A percentile compares a stretch with the other conserved stretches of the same genome.
Conservation (phyloP, 2,329 filamentous ascomycete species). For the Trichoderma polysporum region DNA sequence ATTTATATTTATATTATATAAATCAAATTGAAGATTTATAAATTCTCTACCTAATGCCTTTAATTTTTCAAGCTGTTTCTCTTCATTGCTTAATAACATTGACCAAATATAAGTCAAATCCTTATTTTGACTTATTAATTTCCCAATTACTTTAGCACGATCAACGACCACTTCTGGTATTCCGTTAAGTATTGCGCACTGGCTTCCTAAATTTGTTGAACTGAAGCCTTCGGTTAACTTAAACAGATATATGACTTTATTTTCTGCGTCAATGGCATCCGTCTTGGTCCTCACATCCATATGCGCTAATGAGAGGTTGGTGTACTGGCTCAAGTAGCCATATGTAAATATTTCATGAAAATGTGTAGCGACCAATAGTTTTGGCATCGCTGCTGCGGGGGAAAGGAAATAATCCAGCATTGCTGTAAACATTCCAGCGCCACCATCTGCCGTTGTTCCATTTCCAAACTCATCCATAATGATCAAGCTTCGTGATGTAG, state of each 20-base stretch:
- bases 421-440: slow-evolving; percentile 58
- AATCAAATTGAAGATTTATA: neutral
- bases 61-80: neutral
- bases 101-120: slow-evolving; percentile 32
- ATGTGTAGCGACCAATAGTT: slow-evolving; percentile 62
- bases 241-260: slow-evolving; percentile 74
- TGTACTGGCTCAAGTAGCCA: slow-evolving; percentile 51
- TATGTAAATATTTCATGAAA: slow-evolving; percentile 72
- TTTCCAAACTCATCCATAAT: slow-evolving; percentile 91
- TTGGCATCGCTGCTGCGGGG: slow-evolving; percentile 49
- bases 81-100: too few species aligned
- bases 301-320: slow-evolving; percentile 60
- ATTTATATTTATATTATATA: neutral
- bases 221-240: slow-evolving; percentile 66
- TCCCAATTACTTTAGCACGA: slow-evolving; percentile 71
- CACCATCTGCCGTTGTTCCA: slow-evolving; percentile 59
- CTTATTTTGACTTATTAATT: slow-evolving; percentile 68
- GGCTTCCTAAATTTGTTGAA: slow-evolving; percentile 78
- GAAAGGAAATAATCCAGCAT: slow-evolving; percentile 57
- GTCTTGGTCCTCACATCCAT: slow-evolving; percentile 68
- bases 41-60: neutral
- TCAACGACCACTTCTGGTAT: slow-evolving; percentile 70
- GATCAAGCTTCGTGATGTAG: slow-evolving; percentile 74
- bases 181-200: slow-evolving; percentile 84
- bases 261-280: slow-evolving; percentile 49